Evolutionary conservation across 768 basidiomycete genomes (phyloP), one percentile per base, ranked within the genome.

Genomic region (Pulveroboletus sp.): DNA sequence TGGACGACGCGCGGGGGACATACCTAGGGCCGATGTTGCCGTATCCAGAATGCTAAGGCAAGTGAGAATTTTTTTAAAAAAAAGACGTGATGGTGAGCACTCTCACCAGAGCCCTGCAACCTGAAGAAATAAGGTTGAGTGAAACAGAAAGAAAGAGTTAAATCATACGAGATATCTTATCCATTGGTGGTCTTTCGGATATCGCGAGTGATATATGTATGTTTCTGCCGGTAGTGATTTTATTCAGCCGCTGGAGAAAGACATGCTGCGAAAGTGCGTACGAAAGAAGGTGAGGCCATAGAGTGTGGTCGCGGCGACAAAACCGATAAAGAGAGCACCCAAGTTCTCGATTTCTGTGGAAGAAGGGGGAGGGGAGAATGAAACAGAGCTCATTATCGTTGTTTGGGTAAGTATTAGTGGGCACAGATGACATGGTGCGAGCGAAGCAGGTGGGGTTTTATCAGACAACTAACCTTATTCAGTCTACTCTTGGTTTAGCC

Each of bases 261-360:
- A 27, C 6, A 11, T 27, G 24, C 8, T 4, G 3, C 15, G 11
- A 15, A 4, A 40, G n/a, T 18, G 58, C 66, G 7, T 44, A 63
- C 66, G 68, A 52, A 68, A 68, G 48, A 68, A 69, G 26, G 68
- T 68, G 32, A 68, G 55, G 30, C 67, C 68, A n/a, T 68, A 70
- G 12, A 68, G 50, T 1, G 65, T 50, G 2, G 57, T 61, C 6
- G 67, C 49, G 6, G 50, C 47, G 9, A 62, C 56, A 39, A 68
- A 68, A 5, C 68, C 67, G 21, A 61, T 5, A 42, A 67, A 68
- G 33, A 68, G 45, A 17, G 55, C 48, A 21, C 52, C 44, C 27
- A 68, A 40, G 12, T 63, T 70, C 49, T 66, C 60, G 8, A 55
- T 15, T 49, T 64, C 67, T 26, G 50, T 43, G 5, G 47, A 11